Evolutionary conservation across 148 eudicot genomes (phyloP).

Genomic region (Polygonum maritimum): DNA sequence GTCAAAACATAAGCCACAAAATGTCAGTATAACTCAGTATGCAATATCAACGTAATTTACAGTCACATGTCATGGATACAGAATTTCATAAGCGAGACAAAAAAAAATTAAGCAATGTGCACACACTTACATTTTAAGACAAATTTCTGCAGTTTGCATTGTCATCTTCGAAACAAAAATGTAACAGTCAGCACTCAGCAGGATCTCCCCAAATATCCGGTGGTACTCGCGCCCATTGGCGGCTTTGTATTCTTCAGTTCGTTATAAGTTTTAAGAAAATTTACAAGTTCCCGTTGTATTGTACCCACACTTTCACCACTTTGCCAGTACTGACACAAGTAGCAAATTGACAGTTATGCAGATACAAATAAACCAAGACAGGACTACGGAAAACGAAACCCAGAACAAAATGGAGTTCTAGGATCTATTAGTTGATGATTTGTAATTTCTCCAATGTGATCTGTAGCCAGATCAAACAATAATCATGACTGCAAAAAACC

Average conservation of each 20-base stretch:
- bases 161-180: not conserved
- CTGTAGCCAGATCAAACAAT: not conserved
- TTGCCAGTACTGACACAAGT: not conserved
- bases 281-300: not conserved
- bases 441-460: not conserved
- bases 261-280: not conserved
- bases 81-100: not conserved
- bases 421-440: not conserved
- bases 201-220: not conserved
- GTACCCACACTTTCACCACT: not conserved
- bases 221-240: not conserved
- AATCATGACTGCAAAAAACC: not conserved
- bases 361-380: not conserved
- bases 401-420: not conserved
- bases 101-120: not conserved
- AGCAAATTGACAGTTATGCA: not conserved
- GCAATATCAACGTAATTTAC: not conserved
- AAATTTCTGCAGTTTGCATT: not conserved
- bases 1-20: not conserved
- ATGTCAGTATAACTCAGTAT: not conserved
- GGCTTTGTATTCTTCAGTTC: not conserved
- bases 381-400: not conserved
- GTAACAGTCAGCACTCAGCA: not conserved
- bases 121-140: constrained; percentile 2
- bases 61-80: not conserved